Base-by-base conservation (phyloP, 2,329 filamentous ascomycete genomes). In the Trichoderma lentiforme region DNA sequence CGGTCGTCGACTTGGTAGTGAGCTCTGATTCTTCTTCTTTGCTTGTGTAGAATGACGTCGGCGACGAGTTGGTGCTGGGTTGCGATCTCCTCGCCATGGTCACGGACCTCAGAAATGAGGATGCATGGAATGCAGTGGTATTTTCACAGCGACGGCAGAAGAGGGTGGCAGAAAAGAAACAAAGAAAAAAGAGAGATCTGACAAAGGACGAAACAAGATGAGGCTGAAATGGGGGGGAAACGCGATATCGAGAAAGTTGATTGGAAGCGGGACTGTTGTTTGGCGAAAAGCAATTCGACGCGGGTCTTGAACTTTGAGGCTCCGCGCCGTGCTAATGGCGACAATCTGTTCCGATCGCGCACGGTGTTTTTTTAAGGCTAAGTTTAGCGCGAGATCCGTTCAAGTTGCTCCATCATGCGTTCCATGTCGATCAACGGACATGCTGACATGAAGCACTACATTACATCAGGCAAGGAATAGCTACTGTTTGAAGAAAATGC, bases 11-110 rank as follows among this genome's bases (percentile, higher is more conserved):
- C 64, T 77, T 76, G 28, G 76, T 73, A 14, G 73, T 62, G 14
- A 21, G 36, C 24, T 75, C 75, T 6, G 79, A 78, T 57, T 78
- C 76, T 5, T 53, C 65, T 32, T 73, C 72, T 15, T 67, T 68
- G 70, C 69, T 62, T 2, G 82, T 82, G 65, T 82, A 80, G 71
- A 81, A 83, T 14, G 82, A 82, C 43, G 73, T 61, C 60, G 78
- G 78, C 26, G 80, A 80, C 57, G 81, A 82, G 62, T 73, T 73
- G 7, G 74, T 70, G 70, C 76, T 80, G 32, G 73, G 67, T 65
- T 74, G 70, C 56, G 73, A 53, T 36, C 61, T 24, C 64, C 36
- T 67, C 43, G 72, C 67, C 74, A 75, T 75, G 21, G 11, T 34
- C 32, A 18, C 15, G 24, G 4, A 60, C 53, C 21, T 30, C 30